Percentiles rank a stretch among this genome's conserved stretches.
Evolutionary conservation across 169 alveolate genomes (phyloP).

Genomic region (Plasmodium chabaudi): DNA sequence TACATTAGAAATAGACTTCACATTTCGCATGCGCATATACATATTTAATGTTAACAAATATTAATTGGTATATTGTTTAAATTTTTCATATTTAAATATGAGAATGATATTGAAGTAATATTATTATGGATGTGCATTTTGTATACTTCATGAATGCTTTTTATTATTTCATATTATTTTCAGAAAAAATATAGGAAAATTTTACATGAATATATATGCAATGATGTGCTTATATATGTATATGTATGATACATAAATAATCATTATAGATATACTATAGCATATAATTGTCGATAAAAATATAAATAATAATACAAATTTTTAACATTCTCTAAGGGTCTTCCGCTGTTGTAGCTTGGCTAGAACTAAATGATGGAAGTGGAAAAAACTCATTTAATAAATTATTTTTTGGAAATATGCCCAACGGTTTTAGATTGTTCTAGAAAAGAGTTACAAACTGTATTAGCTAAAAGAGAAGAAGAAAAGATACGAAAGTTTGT

Average conservation of each 20-base stretch:
- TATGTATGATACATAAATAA: not conserved
- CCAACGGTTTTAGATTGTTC: constrained; percentile 88
- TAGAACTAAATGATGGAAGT: constrained; percentile 77
- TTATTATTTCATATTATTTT: too few species aligned
- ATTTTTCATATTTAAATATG: too few species aligned
- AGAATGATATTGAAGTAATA: too few species aligned
- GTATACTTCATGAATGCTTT: too few species aligned
- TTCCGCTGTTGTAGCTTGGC: too few species aligned
- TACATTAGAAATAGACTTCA: too few species aligned
- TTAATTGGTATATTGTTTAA: too few species aligned
- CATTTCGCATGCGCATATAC: too few species aligned
- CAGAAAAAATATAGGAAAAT: not conserved
- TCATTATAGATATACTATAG: not conserved
- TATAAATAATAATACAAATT: not conserved
- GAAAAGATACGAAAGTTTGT: constrained; percentile 81
- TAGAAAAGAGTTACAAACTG: constrained; percentile 83
- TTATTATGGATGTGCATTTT: too few species aligned
- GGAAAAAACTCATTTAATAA: constrained; percentile 84
- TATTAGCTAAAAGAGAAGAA: constrained; percentile 83
- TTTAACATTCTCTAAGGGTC: too few species aligned
- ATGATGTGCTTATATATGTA: not conserved
- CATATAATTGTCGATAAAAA: not conserved
- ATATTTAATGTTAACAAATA: too few species aligned
- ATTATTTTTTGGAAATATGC: constrained; percentile 86
- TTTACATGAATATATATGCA: not conserved